Evolutionary conservation across 2,329 filamentous ascomycete species (phyloP).

Genomic region (Mycosphaerella arachidis): DNA sequence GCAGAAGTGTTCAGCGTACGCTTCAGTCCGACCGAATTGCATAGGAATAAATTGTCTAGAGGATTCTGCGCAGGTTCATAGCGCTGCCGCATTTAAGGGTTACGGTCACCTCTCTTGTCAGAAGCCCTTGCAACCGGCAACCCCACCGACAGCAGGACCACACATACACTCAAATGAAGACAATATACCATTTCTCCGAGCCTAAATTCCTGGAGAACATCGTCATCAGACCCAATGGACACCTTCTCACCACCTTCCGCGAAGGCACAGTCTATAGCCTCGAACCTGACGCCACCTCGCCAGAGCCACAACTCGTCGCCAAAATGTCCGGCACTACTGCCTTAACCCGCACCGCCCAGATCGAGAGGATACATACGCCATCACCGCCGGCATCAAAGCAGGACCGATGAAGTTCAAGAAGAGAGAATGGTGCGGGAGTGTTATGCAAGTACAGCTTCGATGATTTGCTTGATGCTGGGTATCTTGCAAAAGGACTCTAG

Average conservation of each 20-base stretch:
- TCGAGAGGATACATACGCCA: constrained; percentile 3
- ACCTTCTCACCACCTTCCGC: constrained; percentile 9
- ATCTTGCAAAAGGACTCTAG: not conserved
- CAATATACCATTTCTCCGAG: constrained; percentile 1
- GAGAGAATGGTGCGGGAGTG: constrained; percentile 2
- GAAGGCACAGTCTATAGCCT: constrained; percentile 4
- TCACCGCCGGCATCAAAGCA: not conserved
- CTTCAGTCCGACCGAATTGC: no score
- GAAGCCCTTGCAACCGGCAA: no score
- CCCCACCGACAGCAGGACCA: not conserved
- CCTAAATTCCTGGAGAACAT: constrained; percentile 34
- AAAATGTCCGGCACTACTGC: not conserved
- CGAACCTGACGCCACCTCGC: not conserved
- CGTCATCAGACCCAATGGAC: constrained; percentile 1
- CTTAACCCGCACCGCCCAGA: constrained; percentile 5
- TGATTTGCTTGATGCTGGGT: not conserved
- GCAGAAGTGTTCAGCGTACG: no score
- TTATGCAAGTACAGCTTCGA: constrained; percentile 1
- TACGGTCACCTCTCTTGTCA: no score
- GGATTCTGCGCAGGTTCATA: no score
- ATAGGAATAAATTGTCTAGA: no score
- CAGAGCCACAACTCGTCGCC: not conserved
- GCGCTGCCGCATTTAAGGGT: no score
- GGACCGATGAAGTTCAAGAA: constrained; percentile 1
- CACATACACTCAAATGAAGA: not conserved